Conservation (phyloP, 768 basidiomycete species). For the Amanita jacksonii region DNA sequence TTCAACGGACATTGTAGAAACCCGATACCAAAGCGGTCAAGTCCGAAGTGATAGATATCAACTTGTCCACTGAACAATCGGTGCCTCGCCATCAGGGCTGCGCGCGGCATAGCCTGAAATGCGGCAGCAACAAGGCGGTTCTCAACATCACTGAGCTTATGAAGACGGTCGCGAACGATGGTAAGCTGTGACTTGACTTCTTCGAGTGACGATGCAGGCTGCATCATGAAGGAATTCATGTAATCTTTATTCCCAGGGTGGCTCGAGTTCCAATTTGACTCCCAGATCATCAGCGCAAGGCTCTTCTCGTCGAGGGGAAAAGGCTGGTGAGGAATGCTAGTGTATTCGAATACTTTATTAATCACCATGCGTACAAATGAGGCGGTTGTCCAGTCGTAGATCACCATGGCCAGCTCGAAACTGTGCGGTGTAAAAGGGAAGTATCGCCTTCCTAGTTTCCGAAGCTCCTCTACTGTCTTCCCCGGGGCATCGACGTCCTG, state of each 20-base stretch:
- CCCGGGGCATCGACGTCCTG: neutral
- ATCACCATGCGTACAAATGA: conserved; percentile 11
- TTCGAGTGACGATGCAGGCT: too few species aligned
- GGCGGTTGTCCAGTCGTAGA: too few species aligned
- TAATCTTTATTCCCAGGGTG: conserved; percentile 4
- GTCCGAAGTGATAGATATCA: conserved; percentile 8
- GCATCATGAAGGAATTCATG: conserved; percentile 12
- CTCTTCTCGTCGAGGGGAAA: conserved; percentile 6
- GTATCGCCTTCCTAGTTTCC: neutral
- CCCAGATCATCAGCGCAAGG: conserved; percentile 8
- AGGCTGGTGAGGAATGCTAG: conserved; percentile 1
- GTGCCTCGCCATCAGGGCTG: conserved; percentile 2
- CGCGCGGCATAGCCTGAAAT: conserved; percentile 8
- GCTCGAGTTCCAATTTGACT: conserved; percentile 5
- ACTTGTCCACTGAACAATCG: conserved; percentile 11
- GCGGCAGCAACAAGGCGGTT: conserved; percentile 10
- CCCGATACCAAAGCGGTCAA: conserved; percentile 5
- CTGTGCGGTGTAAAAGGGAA: too few species aligned
- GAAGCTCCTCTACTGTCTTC: neutral
- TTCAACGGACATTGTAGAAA: too few species aligned
- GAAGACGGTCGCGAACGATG: neutral
- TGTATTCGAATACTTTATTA: conserved; percentile 11
- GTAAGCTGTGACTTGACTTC: too few species aligned
- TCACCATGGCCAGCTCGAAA: too few species aligned
- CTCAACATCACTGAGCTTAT: conserved; percentile 9